These are phyloP conservation scores for Fusarium sp. DNA, from an alignment of 2,329 filamentous ascomycete genomes.

Conservation along the genomic window DNA sequence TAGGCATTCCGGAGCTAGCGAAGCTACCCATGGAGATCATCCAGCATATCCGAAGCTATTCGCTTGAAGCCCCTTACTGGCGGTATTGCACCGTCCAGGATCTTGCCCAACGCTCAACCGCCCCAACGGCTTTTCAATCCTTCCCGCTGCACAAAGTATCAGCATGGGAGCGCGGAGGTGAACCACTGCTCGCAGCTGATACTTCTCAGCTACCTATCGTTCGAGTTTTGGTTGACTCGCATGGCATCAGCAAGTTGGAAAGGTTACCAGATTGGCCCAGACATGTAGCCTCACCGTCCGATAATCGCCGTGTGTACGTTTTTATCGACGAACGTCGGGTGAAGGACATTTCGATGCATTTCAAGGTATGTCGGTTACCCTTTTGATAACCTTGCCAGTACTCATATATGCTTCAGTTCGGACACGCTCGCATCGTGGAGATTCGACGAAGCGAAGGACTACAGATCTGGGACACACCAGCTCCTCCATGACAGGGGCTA, in stretches of 20 bases:
- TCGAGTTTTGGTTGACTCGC: background rate
- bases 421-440: background rate
- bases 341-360: background rate
- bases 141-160: background rate
- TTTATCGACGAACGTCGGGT: background rate
- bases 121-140: background rate
- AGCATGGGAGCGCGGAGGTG: background rate
- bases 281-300: background rate
- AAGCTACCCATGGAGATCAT: too few species aligned
- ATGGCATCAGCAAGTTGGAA: background rate
- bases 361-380: background rate
- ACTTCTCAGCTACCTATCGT: background rate
- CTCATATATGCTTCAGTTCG: background rate
- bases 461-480: background rate
- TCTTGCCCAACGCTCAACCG: background rate
- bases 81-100: background rate
- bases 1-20: too few species aligned
- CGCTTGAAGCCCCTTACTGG: too few species aligned
- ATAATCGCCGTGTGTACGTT: background rate
- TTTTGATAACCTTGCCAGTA: background rate
- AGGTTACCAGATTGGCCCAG: background rate
- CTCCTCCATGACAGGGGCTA: background rate
- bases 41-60: too few species aligned
- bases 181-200: background rate
- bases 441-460: background rate